A percentile compares a stretch with the other conserved stretches of the same genome.
Conservation (phyloP, 306 rosid genomes). For the Cucumis sativus region DNA sequence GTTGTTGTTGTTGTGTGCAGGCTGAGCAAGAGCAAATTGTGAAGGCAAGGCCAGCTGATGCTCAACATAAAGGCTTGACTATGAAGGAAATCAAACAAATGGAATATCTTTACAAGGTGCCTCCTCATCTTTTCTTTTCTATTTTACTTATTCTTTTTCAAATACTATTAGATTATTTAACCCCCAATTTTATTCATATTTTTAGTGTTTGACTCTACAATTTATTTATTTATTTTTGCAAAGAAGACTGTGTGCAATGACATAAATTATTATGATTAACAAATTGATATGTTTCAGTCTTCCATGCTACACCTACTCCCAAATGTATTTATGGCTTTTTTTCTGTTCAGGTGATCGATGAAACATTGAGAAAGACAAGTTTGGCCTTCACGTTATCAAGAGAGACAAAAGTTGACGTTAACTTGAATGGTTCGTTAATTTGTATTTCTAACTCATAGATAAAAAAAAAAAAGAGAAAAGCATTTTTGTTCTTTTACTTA, state of each 20-base stretch:
- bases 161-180: not conserved
- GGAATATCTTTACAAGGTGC: slow-evolving; percentile 22
- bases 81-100: slow-evolving; percentile 20
- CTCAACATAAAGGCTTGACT: slow-evolving; percentile 12
- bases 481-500: not conserved
- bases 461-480: not conserved
- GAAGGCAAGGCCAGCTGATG: slow-evolving; percentile 9
- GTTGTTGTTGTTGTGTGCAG: not conserved
- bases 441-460: not conserved
- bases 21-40: slow-evolving; percentile 20
- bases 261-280: not conserved
- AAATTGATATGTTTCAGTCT: not conserved
- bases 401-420: slow-evolving; percentile 45
- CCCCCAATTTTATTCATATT: not conserved
- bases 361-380: slow-evolving; percentile 38
- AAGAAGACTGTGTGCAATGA: not conserved
- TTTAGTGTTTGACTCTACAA: not conserved
- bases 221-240: not conserved
- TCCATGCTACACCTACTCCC: not conserved
- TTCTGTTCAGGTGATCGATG: slow-evolving; percentile 37
- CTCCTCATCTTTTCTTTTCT: not conserved
- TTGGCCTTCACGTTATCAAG: slow-evolving; percentile 41
- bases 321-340: not conserved
- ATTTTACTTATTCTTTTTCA: not conserved
- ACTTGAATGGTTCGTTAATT: slow-evolving; percentile 25